Evolutionary conservation across 176 grass and related monocot genomes (phyloP), one percentile per base, ranked within the genome.

Genomic region (Aegilops longissima): DNA sequence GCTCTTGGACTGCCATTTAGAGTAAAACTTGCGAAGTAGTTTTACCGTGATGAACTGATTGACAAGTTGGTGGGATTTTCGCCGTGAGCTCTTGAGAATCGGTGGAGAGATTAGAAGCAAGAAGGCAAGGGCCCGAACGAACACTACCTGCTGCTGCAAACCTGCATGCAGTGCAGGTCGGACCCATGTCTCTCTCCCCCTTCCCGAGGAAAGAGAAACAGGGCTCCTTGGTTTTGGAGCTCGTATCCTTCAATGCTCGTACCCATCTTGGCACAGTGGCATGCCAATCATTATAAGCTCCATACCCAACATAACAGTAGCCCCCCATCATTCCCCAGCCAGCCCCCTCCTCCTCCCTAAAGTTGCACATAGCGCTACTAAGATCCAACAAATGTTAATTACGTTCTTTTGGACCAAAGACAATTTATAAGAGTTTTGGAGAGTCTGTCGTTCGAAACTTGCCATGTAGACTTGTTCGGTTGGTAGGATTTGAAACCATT

Each of bases 231-330:
- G 76, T 77, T 84, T 85, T 91, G 38, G 71, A 72, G 90, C 89
- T 86, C 42, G 78, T 47, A 84, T 66, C 39, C 75, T 80, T 85
- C 83, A 82, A 69, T 82, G 52, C 72, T 34, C 33, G 33, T 34
- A 77, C 82, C 86, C 70, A 88, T 88, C 62, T 82, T 82, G 82
- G 12, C 51, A 85, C 82, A 91, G 90, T 77, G 70, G 72, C 82
- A 58, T 82, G 31, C 70, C 90, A 88, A 91, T 91, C 45, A 91
- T 91, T 91, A 85, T 65, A 62, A 67, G 27, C 68, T 87, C 59
- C 80, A 87, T 78, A 63, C 84, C 73, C 70, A 86, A 78, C 79
- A 54, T 72, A 82, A 31, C 72, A 31, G 17, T 31, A 71, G 72
- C 64, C 39, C 52, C 64, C 70, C 82, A 85, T 68, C 76, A 85